A percentile compares a stretch with the other conserved stretches of the same genome.
phyloP scores from a whole-genome alignment of 2,329 filamentous ascomycete genomes.

The Talaromyces funiculosus region DNA sequence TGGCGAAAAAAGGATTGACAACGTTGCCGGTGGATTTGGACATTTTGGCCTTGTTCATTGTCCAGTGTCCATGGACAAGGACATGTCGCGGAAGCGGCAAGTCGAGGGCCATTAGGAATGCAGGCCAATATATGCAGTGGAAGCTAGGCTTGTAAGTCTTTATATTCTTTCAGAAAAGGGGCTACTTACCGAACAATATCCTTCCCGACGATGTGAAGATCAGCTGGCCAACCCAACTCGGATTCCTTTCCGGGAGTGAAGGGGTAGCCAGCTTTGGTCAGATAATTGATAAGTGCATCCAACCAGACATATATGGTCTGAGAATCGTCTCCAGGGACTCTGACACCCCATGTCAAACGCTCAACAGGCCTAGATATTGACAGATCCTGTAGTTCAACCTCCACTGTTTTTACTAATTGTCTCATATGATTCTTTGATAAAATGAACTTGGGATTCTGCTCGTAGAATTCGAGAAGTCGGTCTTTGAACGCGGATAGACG shows the following conservation, averaged over 20 bases:
- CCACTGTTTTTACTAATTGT: constrained; percentile 48
- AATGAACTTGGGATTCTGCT: constrained; percentile 70
- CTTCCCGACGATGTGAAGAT: constrained; percentile 91
- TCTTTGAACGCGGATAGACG: constrained; percentile 76
- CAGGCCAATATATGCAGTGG: constrained; percentile 97
- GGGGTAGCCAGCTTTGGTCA: constrained; percentile 82
- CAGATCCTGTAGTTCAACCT: constrained; percentile 73
- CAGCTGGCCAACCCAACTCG: constrained; percentile 73
- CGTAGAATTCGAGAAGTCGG: constrained; percentile 72
- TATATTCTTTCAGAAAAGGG: background rate
- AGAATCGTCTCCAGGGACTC: constrained; percentile 71
- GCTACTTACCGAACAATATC: constrained; percentile 68
- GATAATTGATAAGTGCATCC: constrained; percentile 90
- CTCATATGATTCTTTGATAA: constrained; percentile 63
- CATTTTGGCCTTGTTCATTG: constrained; percentile 87
- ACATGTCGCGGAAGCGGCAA: constrained; percentile 73
- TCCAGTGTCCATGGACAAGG: constrained; percentile 92
- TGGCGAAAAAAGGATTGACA: constrained; percentile 86
- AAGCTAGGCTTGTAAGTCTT: constrained; percentile 47
- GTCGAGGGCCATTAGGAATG: constrained; percentile 82
- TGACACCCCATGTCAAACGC: constrained; percentile 80
- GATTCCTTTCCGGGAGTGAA: constrained; percentile 59
- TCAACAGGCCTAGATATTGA: constrained; percentile 78
- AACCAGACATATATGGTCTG: constrained; percentile 99
- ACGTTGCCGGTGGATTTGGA: constrained; percentile 93